Evolutionary conservation across 2,329 filamentous ascomycete species (phyloP), one percentile per base, ranked within the genome.

Genomic region (Pseudopithomyces chartarum): DNA sequence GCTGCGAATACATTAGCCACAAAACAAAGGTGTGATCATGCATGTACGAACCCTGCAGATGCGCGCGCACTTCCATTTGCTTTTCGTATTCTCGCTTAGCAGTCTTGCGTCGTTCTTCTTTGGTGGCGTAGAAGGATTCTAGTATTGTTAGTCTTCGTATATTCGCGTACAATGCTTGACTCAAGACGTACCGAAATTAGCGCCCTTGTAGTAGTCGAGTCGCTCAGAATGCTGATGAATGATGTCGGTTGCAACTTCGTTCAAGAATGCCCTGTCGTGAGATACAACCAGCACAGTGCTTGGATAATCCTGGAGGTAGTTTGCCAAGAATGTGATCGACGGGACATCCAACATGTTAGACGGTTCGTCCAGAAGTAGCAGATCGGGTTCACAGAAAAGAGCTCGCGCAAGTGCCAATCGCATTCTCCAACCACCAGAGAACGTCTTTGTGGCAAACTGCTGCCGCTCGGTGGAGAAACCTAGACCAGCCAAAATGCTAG

Each of bases 321-420:
- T 94, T 46, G 94, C 90, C 75, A 99, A 85, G 86, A 98, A 99
- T 55, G 95, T 96, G 73, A 99, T 98, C 22, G 95, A 98, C n/a
- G 95, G 95, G 56, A 99, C 95, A 79, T 98, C 95, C 91, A 99
- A 92, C 94, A 98, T 98, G 87, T 98, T 98, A 54, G 94, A 98
- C 80, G 95, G 95, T 87, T 99, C 95, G 82, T 99, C 95, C 67
- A 99, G 92, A 75, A 99, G 85, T 57, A 99, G 81, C 51, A 99
- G 82, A 79, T 99, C 95, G 42, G 95, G 95, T 76, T 99, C 95
- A 80, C 95, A 99, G 82, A 99, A 99, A 34, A 99, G 85, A 13
- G 95, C 95, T 84, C 95, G 85, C 12, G 95, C 95, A 60, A 99
- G 84, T 13, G 95, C 95, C 70, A 99, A 81, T 82, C 95, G 90